Evolutionary conservation across 2,329 filamentous ascomycete species (phyloP).

Genomic region (Scedosporium aurantiacum): DNA sequence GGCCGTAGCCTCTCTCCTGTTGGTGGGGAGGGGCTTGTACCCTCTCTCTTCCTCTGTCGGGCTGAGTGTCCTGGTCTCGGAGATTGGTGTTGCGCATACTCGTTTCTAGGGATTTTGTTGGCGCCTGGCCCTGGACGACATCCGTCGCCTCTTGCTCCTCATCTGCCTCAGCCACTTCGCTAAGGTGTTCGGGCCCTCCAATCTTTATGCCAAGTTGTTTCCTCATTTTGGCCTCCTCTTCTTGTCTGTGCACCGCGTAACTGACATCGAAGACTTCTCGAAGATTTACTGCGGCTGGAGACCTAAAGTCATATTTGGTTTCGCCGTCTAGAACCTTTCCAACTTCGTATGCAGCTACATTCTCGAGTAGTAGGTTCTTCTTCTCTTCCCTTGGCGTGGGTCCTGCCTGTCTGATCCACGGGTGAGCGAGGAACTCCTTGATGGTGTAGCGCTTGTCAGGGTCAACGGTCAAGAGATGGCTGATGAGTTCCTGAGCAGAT

Average conservation of each 20-base stretch:
- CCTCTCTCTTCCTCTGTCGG: slow-evolving; percentile 5
- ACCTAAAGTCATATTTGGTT: slow-evolving; percentile 81
- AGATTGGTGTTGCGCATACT: slow-evolving; percentile 64
- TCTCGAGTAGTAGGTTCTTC: slow-evolving; percentile 33
- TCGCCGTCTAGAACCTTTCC: slow-evolving; percentile 44
- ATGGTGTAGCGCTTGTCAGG: slow-evolving; percentile 94
- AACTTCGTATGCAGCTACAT: slow-evolving; percentile 43
- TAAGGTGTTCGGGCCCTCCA: slow-evolving; percentile 44
- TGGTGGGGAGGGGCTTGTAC: slow-evolving; percentile 11
- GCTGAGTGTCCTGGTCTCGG: slow-evolving; percentile 18
- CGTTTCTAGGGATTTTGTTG: slow-evolving; percentile 65
- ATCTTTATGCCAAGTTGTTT: slow-evolving; percentile 70
- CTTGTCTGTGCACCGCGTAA: slow-evolving; percentile 94
- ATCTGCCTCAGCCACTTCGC: slow-evolving; percentile 60
- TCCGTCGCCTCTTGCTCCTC: slow-evolving; percentile 41
- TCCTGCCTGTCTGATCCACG: slow-evolving; percentile 69
- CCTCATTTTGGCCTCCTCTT: slow-evolving; percentile 86
- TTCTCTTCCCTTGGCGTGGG: slow-evolving; percentile 49
- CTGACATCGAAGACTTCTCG: slow-evolving; percentile 96
- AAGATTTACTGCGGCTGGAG: slow-evolving; percentile 85
- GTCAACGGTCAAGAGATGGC: slow-evolving; percentile 86
- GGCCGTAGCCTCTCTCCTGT: slow-evolving; percentile 65
- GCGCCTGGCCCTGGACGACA: slow-evolving; percentile 47
- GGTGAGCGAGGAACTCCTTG: slow-evolving; percentile 82
- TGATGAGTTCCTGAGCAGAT: slow-evolving; percentile 85